Base-by-base conservation (phyloP, 139 green algal genomes). In the Chlamydomonas asymmetrica region DNA sequence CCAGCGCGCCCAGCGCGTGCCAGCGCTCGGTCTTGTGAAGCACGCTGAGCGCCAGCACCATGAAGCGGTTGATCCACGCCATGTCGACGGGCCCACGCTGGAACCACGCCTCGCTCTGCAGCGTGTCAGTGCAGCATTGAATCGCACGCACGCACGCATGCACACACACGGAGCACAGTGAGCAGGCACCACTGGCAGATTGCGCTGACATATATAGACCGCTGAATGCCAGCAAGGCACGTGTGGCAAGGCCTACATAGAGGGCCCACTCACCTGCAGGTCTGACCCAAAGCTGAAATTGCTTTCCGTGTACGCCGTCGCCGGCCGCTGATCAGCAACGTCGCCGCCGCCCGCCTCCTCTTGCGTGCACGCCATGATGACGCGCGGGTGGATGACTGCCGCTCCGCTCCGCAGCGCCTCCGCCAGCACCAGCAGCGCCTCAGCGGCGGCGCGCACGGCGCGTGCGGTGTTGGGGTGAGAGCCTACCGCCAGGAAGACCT, bases 31-130 rank as follows among this genome's bases (percentile, higher is more conserved):
- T 81, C 18, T 69, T 59, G 13, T 37, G 63, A n/a, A 88, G 73
- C 69, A 85, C 81, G 27, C 62, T 69, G 50, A 85, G 59, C 50
- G 74, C 57, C 29, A 73, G 27, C 32, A 62, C 20, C 59, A 90
- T 29, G 59, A 81, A 63, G 43, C 71, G 54, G 25, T 76, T 79
- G 38, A 83, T 32, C 71, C 73, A 80, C 23, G 66, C 68, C 76
- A 90, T 74, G 75, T 90, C 79, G 37, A 90, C 68, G 6, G 79
- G 54, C 2, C 54, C 61, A 27, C 52, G 62, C 29, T 68, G 49
- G 74, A 86, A 86, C 85, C 85, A 90, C 37, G 78, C 69, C 62
- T 87, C 78, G n/a, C n/a, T n/a, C n/a, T n/a, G n/a, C n/a, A n/a
- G n/a, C n/a, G n/a, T n/a, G n/a, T n/a, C n/a, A n/a, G n/a, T n/a